Evolutionary conservation across 2,329 filamentous ascomycete species (phyloP), one percentile per base, ranked within the genome.

Genomic region (Neofusicoccum umdonicola): DNA sequence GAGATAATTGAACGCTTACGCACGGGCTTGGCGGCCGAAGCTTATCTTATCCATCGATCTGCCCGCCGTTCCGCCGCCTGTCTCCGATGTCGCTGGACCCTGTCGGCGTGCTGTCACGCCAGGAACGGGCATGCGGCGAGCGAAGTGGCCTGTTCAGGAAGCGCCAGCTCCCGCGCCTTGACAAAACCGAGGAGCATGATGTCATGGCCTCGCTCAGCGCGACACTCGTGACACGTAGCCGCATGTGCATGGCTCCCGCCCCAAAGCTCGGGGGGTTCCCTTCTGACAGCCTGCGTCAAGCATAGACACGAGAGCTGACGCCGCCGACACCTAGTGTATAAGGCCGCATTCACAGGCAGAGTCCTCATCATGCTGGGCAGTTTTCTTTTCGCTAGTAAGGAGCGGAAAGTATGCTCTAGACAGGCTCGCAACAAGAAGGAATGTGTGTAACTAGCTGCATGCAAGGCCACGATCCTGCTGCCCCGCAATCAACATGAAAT

Each of bases 61-160:
- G 5, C 41, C 54, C 47, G 45, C 17, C 9, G 19, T 22, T 44
- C 54, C 54, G 39, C 39, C 54, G 27, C 27, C 27, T 15, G 47
- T 60, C 56, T 60, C 56, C 56, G 56, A 47, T 48, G 56, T 60
- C 56, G 56, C 50, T 54, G 39, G 39, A 44, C 37, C 52, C 17
- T 58, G 12, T 31, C 27, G 27, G 27, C n/a, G 2, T 4, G 41
- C 41, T 17, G 54, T 58, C 22, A 54, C 35, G 50, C 50, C 50
- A 52, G 31, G 27, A 31, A 51, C 48, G 12, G 39, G 9, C 11
- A 41, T 41, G 12, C 47, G n/a, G 12, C 11, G 9, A 7, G 34
- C 22, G 27, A 51, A 48, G 27, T 58, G 39, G 41, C 15, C 54
- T 58, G 54, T 34, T 58, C 39, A 11, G 37, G 15, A 56, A 41